Percentiles rank a stretch among this genome's conserved stretches.
Conservation (phyloP, 2,329 filamentous ascomycete species). For the Plenodomus tracheiphilus region DNA sequence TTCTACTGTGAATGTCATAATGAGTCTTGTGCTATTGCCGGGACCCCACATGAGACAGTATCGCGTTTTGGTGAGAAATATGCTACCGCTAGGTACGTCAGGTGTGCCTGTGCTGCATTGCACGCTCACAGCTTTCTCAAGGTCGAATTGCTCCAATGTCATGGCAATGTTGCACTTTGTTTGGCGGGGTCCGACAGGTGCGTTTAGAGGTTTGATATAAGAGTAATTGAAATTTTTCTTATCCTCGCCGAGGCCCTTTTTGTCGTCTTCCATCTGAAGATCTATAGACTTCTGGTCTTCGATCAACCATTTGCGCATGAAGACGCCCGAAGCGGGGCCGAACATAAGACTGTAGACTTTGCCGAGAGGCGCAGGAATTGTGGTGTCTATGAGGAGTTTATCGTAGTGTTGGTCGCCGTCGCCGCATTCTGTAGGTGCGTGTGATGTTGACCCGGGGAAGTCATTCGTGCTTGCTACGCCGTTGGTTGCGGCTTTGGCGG, state of each 20-base stretch:
- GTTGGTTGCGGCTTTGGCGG: conserved; percentile 47
- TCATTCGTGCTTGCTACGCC: conserved; percentile 57
- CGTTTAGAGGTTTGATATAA: conserved; percentile 89
- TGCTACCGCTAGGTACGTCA: conserved; percentile 90
- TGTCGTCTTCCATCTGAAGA: conserved; percentile 80
- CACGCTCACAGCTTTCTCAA: conserved; percentile 86
- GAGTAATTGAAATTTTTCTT: conserved; percentile 75
- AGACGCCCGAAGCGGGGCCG: conserved; percentile 74
- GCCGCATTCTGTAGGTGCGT: conserved; percentile 82
- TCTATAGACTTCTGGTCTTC: conserved; percentile 88
- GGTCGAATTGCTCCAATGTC: conserved; percentile 78
- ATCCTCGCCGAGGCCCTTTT: conserved; percentile 74
- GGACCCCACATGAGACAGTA: conserved; percentile 95
- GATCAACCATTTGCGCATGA: conserved; percentile 84
- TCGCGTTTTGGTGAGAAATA: conserved; percentile 89
- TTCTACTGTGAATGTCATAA: conserved; percentile 88
- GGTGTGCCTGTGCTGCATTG: conserved; percentile 84
- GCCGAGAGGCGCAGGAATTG: conserved; percentile 83
- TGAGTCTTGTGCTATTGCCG: conserved; percentile 79
- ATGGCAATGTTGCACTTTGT: conserved; percentile 93
- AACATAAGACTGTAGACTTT: conserved; percentile 91
- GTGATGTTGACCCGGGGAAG: conserved; percentile 82
- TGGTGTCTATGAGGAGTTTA: conserved; percentile 80
- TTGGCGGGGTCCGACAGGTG: conserved; percentile 84
- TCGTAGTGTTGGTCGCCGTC: conserved; percentile 82